Conservation (phyloP, 208 protist species). For the Acanthamoeba healyi region DNA sequence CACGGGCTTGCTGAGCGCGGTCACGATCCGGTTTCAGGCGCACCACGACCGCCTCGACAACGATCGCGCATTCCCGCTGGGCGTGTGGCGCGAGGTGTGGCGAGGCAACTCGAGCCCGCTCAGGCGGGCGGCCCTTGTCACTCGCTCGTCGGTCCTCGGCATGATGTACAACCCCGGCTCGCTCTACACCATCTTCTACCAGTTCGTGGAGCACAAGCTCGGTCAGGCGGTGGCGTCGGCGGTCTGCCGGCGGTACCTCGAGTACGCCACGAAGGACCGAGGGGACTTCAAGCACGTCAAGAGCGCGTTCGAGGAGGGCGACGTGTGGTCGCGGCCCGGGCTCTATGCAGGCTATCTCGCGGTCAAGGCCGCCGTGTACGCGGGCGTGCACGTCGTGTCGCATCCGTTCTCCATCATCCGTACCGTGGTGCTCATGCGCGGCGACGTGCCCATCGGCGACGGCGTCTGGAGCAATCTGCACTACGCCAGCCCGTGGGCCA, state of each 20-base stretch:
- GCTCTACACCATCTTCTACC: neutral
- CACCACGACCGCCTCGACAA: constrained; percentile 22
- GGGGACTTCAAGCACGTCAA: neutral
- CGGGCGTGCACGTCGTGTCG: neutral
- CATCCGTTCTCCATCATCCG: constrained; percentile 20
- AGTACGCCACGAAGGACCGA: neutral
- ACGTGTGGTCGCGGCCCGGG: neutral
- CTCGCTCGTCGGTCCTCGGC: neutral
- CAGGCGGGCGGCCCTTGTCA: neutral
- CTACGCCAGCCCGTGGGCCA: neutral
- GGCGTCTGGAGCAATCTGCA: neutral
- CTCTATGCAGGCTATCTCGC: constrained; percentile 40
- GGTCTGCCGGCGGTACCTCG: neutral
- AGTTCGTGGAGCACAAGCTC: neutral
- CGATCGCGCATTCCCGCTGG: neutral
- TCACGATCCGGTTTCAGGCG: neutral
- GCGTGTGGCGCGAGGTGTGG: constrained; percentile 51
- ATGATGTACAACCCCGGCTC: constrained; percentile 19
- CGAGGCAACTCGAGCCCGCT: constrained; percentile 16
- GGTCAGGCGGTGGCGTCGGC: neutral
- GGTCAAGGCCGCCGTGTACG: neutral
- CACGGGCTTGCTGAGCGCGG: neutral
- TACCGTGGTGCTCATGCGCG: constrained; percentile 6
- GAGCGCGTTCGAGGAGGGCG: neutral
- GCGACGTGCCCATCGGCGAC: neutral